Evolutionary conservation across 2,329 filamentous ascomycete species (phyloP), one percentile per base, ranked within the genome.

Genomic region (Penicillium aurantiogriseum): DNA sequence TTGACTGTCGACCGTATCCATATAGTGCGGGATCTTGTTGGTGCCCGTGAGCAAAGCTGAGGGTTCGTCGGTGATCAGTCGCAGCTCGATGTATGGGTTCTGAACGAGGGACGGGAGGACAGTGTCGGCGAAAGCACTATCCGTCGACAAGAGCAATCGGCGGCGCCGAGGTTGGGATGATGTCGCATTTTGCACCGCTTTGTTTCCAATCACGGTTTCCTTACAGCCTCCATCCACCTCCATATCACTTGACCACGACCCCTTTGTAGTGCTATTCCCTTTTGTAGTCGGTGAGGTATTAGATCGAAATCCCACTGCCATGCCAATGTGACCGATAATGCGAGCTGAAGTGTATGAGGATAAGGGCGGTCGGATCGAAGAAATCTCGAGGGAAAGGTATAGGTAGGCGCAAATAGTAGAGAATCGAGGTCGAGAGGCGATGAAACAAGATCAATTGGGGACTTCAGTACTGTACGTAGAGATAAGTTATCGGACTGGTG

Each of bases 31-130:
- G 19, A 76, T 69, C 51, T 75, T 76, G 50, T 69, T 75, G 33
- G 69, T 69, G 17, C 72, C 72, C 17, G 72, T 70, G 47, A 74
- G 69, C 27, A 74, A 62, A 5, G 73, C 74, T 13, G 69, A 71
- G 11, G 69, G 67, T 54, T 76, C 74, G 53, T 76, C 74, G 10
- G 74, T 76, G 27, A 78, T 77, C 61, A 78, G 63, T 10, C 76
- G 74, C 25, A 78, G 64, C 53, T 78, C 76, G 56, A 77, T 67
- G 35, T 71, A 67, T 19, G 75, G 68, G 33, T 75, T 74, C 47
- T 71, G 68, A 25, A 75, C 67, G 21, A 77, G 65, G 5, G 69
- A 74, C 0, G 74, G 71, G 36, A 77, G 69, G 10, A 77, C 65
- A 33, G 70, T 70, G 33, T 75, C 72, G 52, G 73, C 72, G 54